phyloP scores from a whole-genome alignment of 192 early-diverging fungal species.

The Rhizophlyctis rosea region DNA sequence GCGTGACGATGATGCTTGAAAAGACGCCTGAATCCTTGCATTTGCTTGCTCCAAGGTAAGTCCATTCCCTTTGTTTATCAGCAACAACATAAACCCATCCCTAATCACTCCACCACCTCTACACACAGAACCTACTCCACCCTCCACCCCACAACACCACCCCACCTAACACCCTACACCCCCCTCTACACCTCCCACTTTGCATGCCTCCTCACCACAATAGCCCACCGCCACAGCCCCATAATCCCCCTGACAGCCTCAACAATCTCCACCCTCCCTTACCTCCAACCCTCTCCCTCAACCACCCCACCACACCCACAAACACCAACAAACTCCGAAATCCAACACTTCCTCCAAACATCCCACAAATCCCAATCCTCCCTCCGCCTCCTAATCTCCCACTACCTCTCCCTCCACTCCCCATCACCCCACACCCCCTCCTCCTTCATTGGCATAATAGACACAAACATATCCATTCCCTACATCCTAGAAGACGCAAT shows the following conservation, averaged over 20 bases:
- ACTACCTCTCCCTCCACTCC: constrained; percentile 39
- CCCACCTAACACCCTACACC: too few relatives aligned
- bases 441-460: constrained; percentile 89
- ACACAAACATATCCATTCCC: constrained; percentile 73
- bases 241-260: constrained; percentile 73
- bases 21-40: too few relatives aligned
- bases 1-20: too few relatives aligned
- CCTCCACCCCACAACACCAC: neutral
- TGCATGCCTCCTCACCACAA: constrained; percentile 7
- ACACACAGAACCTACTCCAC: neutral
- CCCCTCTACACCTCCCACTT: too few relatives aligned
- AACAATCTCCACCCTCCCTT: constrained; percentile 77
- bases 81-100: neutral
- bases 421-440: neutral
- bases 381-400: constrained; percentile 90
- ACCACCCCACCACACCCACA: constrained; percentile 12
- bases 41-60: too few relatives aligned
- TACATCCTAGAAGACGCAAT: constrained; percentile 83
- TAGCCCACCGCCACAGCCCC: constrained; percentile 5
- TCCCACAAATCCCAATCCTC: constrained; percentile 93
- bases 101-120: neutral
- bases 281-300: constrained; percentile 26
- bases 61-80: too few relatives aligned
- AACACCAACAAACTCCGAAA: constrained; percentile 49
- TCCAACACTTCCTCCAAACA: constrained; percentile 87